Evolutionary conservation across 768 basidiomycete genomes (phyloP), one percentile per base, ranked within the genome.

Genomic region (Leucocoprinus birnbaumii): DNA sequence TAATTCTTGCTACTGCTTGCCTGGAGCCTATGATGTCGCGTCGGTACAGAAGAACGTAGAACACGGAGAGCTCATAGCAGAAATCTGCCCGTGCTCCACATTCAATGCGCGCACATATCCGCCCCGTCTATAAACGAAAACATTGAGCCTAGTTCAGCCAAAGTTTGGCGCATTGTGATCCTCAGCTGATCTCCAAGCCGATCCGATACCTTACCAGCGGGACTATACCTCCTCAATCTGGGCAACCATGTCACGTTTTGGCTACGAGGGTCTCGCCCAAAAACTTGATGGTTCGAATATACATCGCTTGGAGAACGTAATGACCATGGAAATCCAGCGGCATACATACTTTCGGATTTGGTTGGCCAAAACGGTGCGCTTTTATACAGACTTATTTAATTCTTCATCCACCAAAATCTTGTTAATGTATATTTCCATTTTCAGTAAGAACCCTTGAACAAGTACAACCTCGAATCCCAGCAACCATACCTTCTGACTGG

Each of bases 1-100:
- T 54, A 63, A 61, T 3, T 71, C 57, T 60, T 66, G 62, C 44
- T 76, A 73, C 53, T 58, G 71, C 9, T 55, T 73, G 6, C 66
- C 68, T 11, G 67, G 65, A 46, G 19, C 27, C 19, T 58, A 65
- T 46, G 71, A 73, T 45, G 18, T 8, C 3, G 19, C 27, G 21
- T 53, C 51, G 6, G 25, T 59, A 50, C 21, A n/a, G n/a, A n/a
- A n/a, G n/a, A n/a, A n/a, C n/a, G n/a, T 16, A 19, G 42, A 26
- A 16, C 51, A 52, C 18, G 11, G 44, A 51, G 65, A 66, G 56
- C 35, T 62, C n/a, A n/a, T 11, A 42, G 37, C 40, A 53, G 31
- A 37, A 35, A n/a, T 31, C 10, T 40, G 35, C 19, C 24, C 35
- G 47, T 42, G 34, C 46, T 14, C 40, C 26, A 13, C 18, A 65